A percentile compares a stretch with the other conserved stretches of the same genome.
Conservation (phyloP, 352 stramenopile genomes). For the Phytophthora rubi region DNA sequence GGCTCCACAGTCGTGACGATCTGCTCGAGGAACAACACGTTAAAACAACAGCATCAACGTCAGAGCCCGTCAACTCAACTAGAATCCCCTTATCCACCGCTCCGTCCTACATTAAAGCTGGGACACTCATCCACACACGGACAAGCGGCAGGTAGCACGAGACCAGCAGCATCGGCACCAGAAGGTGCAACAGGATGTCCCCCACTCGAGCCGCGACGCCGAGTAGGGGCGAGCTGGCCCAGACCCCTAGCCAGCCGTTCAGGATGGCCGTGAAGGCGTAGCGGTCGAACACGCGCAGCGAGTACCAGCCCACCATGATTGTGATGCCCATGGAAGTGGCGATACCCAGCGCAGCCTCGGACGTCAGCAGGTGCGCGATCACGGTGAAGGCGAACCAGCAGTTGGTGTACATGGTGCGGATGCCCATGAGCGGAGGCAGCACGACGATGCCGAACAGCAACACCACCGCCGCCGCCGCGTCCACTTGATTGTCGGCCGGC, state of each 20-base stretch:
- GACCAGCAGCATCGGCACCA: conserved; percentile 77
- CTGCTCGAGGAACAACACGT: conserved; percentile 32
- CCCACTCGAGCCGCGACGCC: conserved; percentile 60
- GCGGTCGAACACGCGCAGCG: conserved; percentile 80
- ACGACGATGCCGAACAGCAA: conserved; percentile 70
- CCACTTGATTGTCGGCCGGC: conserved; percentile 39
- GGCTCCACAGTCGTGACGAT: conserved; percentile 78
- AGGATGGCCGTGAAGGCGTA: conserved; percentile 77
- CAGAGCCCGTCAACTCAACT: neutral
- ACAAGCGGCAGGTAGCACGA: conserved; percentile 80
- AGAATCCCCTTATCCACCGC: neutral
- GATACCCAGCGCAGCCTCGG: conserved; percentile 68
- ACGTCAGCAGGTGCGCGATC: conserved; percentile 56
- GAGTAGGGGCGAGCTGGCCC: conserved; percentile 71
- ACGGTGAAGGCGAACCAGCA: conserved; percentile 80
- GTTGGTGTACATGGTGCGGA: conserved; percentile 83
- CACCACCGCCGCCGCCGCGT: conserved; percentile 52
- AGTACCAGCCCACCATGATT: conserved; percentile 89
- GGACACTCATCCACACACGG: conserved; percentile 83
- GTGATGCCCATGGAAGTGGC: conserved; percentile 84
- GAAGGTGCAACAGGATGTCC: conserved; percentile 71
- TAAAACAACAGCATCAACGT: conserved; percentile 7
- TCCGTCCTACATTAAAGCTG: conserved; percentile 64
- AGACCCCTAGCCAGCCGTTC: conserved; percentile 79
- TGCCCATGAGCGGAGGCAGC: conserved; percentile 57